A percentile compares a stretch with the other conserved stretches of the same genome.
phyloP scores from a whole-genome alignment of 352 stramenopile genomes.

The Globisporangium orthogonon region DNA sequence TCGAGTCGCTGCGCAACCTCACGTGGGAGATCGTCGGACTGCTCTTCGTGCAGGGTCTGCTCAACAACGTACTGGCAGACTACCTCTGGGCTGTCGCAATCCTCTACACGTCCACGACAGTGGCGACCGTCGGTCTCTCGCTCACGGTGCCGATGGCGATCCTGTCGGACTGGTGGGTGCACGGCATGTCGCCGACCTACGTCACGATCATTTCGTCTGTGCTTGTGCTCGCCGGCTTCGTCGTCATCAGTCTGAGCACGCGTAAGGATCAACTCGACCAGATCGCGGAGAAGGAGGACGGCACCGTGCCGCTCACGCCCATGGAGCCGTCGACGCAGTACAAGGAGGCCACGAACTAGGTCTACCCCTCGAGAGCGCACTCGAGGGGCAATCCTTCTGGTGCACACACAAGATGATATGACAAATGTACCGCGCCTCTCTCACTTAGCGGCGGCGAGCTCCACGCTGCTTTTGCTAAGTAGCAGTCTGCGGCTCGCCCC shows the following conservation, averaged over 20 bases:
- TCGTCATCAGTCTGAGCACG: conserved; percentile 44
- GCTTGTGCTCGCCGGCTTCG: conserved; percentile 71
- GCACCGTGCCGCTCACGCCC: conserved; percentile 16
- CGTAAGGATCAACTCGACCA: conserved; percentile 8
- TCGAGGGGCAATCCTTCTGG: too few relatives aligned
- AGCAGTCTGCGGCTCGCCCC: conserved; percentile 7
- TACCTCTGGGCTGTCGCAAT: conserved; percentile 95
- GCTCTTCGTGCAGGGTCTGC: conserved; percentile 86
- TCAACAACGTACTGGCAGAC: conserved; percentile 95
- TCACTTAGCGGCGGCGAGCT: not conserved
- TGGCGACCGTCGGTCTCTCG: conserved; percentile 94
- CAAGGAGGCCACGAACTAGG: conserved; percentile 24
- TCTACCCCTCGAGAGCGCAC: too few relatives aligned
- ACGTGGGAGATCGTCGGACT: conserved; percentile 79
- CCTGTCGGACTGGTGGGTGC: conserved; percentile 80
- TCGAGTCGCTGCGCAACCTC: conserved; percentile 62
- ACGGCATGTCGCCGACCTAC: conserved; percentile 37
- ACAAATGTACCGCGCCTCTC: not conserved
- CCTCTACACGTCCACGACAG: conserved; percentile 93
- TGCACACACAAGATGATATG: not conserved
- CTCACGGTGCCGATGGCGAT: conserved; percentile 97
- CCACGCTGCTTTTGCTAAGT: conserved; percentile 3
- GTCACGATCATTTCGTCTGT: conserved; percentile 54
- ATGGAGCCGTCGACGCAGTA: conserved; percentile 23
- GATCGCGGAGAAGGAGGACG: not conserved